These are phyloP conservation scores for Solanum chaucha DNA, from an alignment of 257 asterid species.

Conservation along the genomic window DNA sequence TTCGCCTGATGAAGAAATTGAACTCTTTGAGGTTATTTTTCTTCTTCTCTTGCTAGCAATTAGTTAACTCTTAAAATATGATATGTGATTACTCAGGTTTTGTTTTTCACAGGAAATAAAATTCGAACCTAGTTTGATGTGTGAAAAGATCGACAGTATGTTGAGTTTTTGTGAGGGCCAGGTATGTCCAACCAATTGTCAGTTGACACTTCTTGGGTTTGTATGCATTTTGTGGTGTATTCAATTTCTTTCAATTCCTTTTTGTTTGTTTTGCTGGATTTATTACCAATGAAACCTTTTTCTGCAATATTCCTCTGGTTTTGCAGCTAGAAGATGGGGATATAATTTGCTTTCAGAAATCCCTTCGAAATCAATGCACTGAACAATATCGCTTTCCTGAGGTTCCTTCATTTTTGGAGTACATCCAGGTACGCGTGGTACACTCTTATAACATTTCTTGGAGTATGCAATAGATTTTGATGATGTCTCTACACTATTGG, in stretches of 20 bases:
- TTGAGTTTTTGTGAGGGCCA: conserved; percentile 39
- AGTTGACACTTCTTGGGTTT: not conserved
- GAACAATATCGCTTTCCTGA: conserved; percentile 47
- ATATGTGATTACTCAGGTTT: not conserved
- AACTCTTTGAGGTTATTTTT: conserved; percentile 56
- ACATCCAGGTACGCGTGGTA: conserved; percentile 44
- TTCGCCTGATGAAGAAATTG: conserved; percentile 62
- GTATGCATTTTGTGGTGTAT: not conserved
- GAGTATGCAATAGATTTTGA: not conserved
- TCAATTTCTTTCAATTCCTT: not conserved
- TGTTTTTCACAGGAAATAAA: conserved; percentile 50
- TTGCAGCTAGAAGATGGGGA: conserved; percentile 72
- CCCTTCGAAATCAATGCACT: conserved; percentile 26
- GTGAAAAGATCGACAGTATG: conserved; percentile 51
- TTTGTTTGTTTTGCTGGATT: not conserved
- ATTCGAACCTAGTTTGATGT: conserved; percentile 67
- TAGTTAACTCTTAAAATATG: not conserved
- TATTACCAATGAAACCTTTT: not conserved
- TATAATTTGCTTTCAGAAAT: conserved; percentile 61
- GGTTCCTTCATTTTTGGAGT: conserved; percentile 60
- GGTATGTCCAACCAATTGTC: conserved; percentile 16
- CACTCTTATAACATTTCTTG: not conserved
- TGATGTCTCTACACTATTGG: conserved; percentile 1
- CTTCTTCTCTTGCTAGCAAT: not conserved
- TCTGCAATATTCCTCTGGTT: not conserved